Evolutionary conservation across 148 eudicot species (phyloP).

Genomic region (Chenopodium album): DNA sequence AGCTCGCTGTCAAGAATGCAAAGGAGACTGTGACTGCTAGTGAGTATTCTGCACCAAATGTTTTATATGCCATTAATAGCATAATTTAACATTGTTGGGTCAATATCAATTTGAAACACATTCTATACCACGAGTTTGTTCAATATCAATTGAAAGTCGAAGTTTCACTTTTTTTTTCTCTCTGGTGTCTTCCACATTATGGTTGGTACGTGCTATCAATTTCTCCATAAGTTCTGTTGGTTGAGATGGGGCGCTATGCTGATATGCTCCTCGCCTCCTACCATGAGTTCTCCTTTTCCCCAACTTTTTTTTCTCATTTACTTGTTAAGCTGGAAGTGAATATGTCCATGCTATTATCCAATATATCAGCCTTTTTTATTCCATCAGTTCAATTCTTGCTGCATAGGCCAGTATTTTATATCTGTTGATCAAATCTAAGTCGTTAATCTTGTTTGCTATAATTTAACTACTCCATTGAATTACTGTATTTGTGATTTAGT

Average conservation of each 20-base stretch:
- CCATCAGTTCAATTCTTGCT: background rate
- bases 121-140: background rate
- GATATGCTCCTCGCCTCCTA: background rate
- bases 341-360: background rate
- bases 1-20: slow-evolving; percentile 83
- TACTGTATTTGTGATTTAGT: background rate
- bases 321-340: too few relatives aligned
- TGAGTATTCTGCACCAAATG: slow-evolving; percentile 28
- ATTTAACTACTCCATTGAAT: background rate
- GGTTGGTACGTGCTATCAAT: background rate
- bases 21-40: slow-evolving; percentile 74
- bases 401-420: background rate
- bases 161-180: background rate
- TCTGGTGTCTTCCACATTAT: background rate
- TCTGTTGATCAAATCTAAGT: background rate
- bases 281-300: background rate
- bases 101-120: background rate
- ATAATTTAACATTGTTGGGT: background rate
- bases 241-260: background rate
- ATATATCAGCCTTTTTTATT: background rate
- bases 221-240: background rate
- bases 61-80: too few relatives aligned
- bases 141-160: too few relatives aligned
- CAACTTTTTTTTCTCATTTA: background rate
- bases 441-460: background rate